Base-by-base conservation (phyloP, 768 basidiomycete genomes). In the Lactifluus piperatus region DNA sequence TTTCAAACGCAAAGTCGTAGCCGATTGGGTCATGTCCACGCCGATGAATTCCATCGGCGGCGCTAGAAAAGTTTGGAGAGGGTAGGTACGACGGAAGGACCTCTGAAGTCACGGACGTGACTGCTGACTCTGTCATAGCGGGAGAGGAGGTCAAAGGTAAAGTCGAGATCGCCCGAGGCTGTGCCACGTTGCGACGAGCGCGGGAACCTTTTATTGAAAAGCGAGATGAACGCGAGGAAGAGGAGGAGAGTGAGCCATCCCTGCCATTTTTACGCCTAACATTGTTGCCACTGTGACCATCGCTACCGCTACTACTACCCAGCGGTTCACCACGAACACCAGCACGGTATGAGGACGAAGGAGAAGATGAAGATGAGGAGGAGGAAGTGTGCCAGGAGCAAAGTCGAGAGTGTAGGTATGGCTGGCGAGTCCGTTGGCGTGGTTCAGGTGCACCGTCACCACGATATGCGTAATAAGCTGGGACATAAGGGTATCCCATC, bases 81-180 rank as follows among this genome's bases (percentile, higher is more conserved):
- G 63, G 61, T 36, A 64, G 49, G 44, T 64, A 64, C 41, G 63
- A 64, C 36, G 60, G 32, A 52, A 64, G 61, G 30, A 64, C 52
- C 45, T 54, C 61, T 11, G 61, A 57, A 16, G 61, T 63, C 24
- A 61, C 61, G 22, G 61, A 57, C 39, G 51, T 45, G 26, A 56
- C 56, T 8, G 34, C 34, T 16, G 53, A 60, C 39, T 36, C 56
- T 4, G 62, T 63, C 60, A 57, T 29, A 11, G 60, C 44, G 18
- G 52, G 63, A 22, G 59, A 56, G 7, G 36, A 56, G 7, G 36
- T 6, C 37, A 51, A n/a, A 47, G 43, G 16, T 18, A 48, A 51
- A 26, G 30, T 30, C 34, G 34, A 11, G 13, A 20, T 6, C 41
- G 1, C 20, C 20, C 41, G 41, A 20, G 36, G 29, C 5, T 36